Base-by-base conservation (phyloP, 192 early-diverging fungal genomes). In the Chytriomyces sp. region DNA sequence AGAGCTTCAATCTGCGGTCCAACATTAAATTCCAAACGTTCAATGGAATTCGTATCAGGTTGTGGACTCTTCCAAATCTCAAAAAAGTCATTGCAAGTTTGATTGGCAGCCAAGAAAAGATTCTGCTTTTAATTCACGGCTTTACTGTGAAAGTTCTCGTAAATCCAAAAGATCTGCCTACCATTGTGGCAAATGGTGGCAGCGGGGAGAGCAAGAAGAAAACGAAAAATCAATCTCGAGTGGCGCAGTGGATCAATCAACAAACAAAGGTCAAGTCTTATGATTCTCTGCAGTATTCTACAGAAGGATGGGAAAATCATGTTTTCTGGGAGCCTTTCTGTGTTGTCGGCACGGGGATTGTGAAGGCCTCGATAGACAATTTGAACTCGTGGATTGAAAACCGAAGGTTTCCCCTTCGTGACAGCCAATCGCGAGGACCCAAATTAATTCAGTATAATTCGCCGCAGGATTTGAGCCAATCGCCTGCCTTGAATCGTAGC, bases 301-400 rank as follows among this genome's bases (percentile, higher is more conserved):
- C 17, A 3, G 39, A 56, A 30, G 65, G 65, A 14, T 59, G 38
- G 32, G 54, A 56, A 19, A 28, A 28, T 58, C n/a, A 64, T n/a
- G 67, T 75, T 5, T 67, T 75, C 41, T 75, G 74, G 74, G 39
- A 71, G 8, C 74, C 74, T 3, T 75, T 70, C 39, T 75, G 74
- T 40, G 30, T 75, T 12, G 30, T 28, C 12, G 34, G 55, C 6
- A 6, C 38, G 17, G 64, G 59, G 10, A 59, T 31, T 33, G 37
- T 73, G 6, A 7, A 19, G 5, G 14, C 71, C 17, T 31, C 62
- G 17, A 64, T 52, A 54, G 28, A 12, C n/a, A 25, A 33, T 22
- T 39, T 65, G 30, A 31, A 74, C 8, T 8, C 57, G 36, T 17
- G 14, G 39, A n/a, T 74, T 8, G 41, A 25, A 34, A 33, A 36